Evolutionary conservation across 495 filamentous ascomycete genomes (phyloP), one percentile per base, ranked within the genome.

Genomic region (Aspergillus saccharolyticus): DNA sequence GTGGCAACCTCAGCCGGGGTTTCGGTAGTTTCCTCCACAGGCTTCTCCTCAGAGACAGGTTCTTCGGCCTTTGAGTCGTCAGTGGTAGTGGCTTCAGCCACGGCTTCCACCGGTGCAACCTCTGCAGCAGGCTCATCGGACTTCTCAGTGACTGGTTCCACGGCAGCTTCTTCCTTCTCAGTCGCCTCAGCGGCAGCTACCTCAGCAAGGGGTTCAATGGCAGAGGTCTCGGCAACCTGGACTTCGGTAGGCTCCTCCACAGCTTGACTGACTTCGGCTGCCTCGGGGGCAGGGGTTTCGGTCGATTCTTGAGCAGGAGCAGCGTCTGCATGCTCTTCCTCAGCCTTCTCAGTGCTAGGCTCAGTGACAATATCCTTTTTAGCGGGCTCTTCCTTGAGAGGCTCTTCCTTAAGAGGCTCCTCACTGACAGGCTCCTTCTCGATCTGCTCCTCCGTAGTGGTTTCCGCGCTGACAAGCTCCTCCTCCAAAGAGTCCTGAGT

Each of bases 231-330:
- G 1, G 52, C 21, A n/a, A 47, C 47, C 15, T 21, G 49, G 42
- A 44, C 47, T 16, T 47, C 51, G 15, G 47, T 19, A 18, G 53
- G 22, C 20, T 54, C 59, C 18, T 61, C 59, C 8, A 33, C 44
- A 16, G 50, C 20, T 33, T 22, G 16, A 30, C 60, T 52, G 15
- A 48, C 19, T 3, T 44, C 42, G 2, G 16, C 14, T 10, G 57
- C 56, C 4, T 58, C 57, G n/a, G 17, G 7, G 15, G 48, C 16
- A 4, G 25, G 28, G 10, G n/a, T 44, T 19, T 46, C 21, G 17
- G 17, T 22, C 2, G 44, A 19, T 10, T 46, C 17, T 46, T 46
- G 18, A 46, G 21, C 17, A 46, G 18, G 17, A 3, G 17, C 21
- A 19, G 44, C 12, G 1, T 46, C 44, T 5, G 21, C 25, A 21